Evolutionary conservation across 805 yeast genomes (phyloP).

Genomic region (Kluyveromyces aestuarii): DNA sequence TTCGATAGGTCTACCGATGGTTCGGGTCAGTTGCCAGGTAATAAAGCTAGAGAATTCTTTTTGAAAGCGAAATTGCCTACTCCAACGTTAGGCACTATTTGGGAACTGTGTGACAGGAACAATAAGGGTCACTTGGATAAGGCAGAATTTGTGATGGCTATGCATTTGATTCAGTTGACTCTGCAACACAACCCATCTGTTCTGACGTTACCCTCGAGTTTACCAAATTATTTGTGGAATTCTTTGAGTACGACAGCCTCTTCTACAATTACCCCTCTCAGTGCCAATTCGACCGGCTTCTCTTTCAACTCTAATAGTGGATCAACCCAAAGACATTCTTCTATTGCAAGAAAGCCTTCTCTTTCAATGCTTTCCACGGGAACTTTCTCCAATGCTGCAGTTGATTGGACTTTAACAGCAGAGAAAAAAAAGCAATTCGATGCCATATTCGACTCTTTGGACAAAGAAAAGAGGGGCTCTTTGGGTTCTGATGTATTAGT

Average conservation of each 20-base stretch:
- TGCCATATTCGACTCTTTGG: conserved; percentile 68
- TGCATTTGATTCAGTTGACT: conserved; percentile 75
- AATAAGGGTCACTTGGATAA: conserved; percentile 64
- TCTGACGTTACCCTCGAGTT: conserved; percentile 42
- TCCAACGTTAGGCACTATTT: conserved; percentile 68
- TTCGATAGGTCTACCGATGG: conserved; percentile 50
- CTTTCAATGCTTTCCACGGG: conserved; percentile 22
- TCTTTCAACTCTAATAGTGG: conserved; percentile 8
- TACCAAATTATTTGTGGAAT: conserved; percentile 38
- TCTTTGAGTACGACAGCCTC: conserved; percentile 19
- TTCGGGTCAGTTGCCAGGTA: conserved; percentile 57
- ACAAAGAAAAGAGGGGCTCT: conserved; percentile 50
- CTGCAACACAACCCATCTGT: conserved; percentile 59
- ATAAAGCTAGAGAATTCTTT: conserved; percentile 77
- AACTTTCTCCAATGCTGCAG: conserved; percentile 29
- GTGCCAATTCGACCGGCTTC: conserved; percentile 21
- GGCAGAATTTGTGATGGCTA: conserved; percentile 80
- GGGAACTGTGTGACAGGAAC: conserved; percentile 78
- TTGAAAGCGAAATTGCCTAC: conserved; percentile 82
- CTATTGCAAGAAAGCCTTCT: conserved; percentile 30
- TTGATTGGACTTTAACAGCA: conserved; percentile 61
- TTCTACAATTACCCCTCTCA: conserved; percentile 17
- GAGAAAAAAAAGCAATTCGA: conserved; percentile 73
- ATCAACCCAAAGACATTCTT: conserved; percentile 8
- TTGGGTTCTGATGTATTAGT: conserved; percentile 79